These are phyloP conservation scores for Verticillium tricorpus DNA, from an alignment of 2,329 filamentous ascomycete genomes.

Conservation along the genomic window DNA sequence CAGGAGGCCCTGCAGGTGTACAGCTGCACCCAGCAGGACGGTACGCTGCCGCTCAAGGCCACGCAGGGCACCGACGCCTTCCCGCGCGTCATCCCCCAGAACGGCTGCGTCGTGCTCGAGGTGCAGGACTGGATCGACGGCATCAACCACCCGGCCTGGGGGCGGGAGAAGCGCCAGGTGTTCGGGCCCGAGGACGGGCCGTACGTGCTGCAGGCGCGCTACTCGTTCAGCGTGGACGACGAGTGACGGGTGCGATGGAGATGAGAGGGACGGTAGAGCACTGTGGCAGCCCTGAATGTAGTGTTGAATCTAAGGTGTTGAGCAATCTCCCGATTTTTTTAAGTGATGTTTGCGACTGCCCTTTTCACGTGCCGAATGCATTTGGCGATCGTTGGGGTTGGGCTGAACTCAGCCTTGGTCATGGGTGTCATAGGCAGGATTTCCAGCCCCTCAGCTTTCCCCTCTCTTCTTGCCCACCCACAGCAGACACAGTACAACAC, in stretches of 20 bases:
- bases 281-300: no score
- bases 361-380: no score
- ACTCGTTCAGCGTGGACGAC: slow-evolving; percentile 50
- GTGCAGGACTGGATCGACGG: slow-evolving; percentile 91
- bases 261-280: background rate
- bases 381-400: no score
- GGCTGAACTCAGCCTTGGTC: no score
- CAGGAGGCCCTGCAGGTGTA: slow-evolving; percentile 89
- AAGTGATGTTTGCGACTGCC: no score
- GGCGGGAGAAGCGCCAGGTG: slow-evolving; percentile 57
- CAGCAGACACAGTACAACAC: background rate
- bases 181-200: slow-evolving; percentile 55
- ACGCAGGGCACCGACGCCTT: slow-evolving; percentile 60
- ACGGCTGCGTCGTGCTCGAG: slow-evolving; percentile 86
- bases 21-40: slow-evolving; percentile 74
- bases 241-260: slow-evolving; percentile 3
- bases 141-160: slow-evolving; percentile 90
- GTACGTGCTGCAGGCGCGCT: slow-evolving; percentile 59
- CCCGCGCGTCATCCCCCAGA: slow-evolving; percentile 62
- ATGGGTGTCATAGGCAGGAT: background rate
- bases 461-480: background rate
- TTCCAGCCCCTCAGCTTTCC: background rate
- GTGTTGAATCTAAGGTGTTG: no score
- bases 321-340: no score
- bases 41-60: slow-evolving; percentile 62